These are phyloP conservation scores for Begonia fuchsioides DNA, from an alignment of 306 rosid genomes.

Conservation along the genomic window DNA sequence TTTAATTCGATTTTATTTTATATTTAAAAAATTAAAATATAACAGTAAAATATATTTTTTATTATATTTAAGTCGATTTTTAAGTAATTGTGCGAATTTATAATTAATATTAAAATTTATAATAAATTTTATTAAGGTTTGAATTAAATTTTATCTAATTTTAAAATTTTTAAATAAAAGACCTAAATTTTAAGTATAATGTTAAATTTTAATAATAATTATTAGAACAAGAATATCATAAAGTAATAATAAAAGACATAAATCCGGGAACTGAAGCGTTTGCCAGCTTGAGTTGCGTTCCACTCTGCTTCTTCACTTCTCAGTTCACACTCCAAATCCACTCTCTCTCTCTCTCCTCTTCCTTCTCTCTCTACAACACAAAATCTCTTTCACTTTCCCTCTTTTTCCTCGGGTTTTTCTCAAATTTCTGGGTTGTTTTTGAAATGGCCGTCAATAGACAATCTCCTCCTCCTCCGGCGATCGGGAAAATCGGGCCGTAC, in stretches of 20 bases:
- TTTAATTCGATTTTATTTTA: too few relatives aligned
- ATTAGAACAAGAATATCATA: too few relatives aligned
- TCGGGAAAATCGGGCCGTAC: conserved; percentile 95
- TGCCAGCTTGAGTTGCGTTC: not conserved
- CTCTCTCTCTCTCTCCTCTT: conserved; percentile 2
- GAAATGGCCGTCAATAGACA: conserved; percentile 57
- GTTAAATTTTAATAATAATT: too few relatives aligned
- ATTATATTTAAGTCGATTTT: too few relatives aligned
- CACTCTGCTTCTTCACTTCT: not conserved
- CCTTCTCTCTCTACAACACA: not conserved
- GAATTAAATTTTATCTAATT: too few relatives aligned
- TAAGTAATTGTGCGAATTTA: too few relatives aligned
- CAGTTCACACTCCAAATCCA: not conserved
- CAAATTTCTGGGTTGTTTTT: not conserved
- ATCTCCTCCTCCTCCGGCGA: conserved; percentile 73
- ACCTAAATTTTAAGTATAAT: too few relatives aligned
- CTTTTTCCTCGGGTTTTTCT: not conserved
- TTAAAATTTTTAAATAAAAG: too few relatives aligned
- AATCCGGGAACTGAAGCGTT: not conserved
- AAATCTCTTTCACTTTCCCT: not conserved
- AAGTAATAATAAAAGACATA: not conserved
- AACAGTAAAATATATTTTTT: too few relatives aligned
- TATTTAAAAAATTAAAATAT: too few relatives aligned
- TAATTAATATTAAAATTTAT: too few relatives aligned
- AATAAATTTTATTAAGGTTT: too few relatives aligned